A percentile compares a stretch with the other conserved stretches of the same genome.
Evolutionary conservation across 2,329 filamentous ascomycete genomes (phyloP).

Genomic region (Penicillium sp.): DNA sequence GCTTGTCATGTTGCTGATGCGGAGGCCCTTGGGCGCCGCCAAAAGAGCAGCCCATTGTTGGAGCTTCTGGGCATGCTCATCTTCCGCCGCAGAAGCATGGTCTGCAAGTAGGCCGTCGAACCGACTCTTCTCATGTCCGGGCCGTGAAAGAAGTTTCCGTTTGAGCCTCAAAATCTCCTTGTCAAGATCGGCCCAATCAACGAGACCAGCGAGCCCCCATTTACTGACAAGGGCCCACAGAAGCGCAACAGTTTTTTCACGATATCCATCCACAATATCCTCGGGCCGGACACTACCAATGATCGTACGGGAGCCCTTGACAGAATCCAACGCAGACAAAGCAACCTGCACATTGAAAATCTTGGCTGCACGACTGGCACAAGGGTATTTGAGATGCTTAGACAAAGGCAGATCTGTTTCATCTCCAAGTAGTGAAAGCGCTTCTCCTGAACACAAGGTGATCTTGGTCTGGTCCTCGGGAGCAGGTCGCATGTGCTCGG

Average conservation of each 20-base stretch:
- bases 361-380: constrained; percentile 55
- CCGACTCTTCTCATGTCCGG: constrained; percentile 19
- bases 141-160: constrained; percentile 20
- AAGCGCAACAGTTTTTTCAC: constrained; percentile 61
- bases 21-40: constrained; percentile 46
- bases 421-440: constrained; percentile 36
- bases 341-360: constrained; percentile 59
- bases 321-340: constrained; percentile 51
- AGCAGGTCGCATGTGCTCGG: constrained; percentile 28
- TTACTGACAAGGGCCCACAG: constrained; percentile 60
- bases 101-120: constrained; percentile 21
- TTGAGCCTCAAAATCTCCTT: constrained; percentile 51
- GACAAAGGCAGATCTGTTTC: constrained; percentile 51
- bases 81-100: constrained; percentile 21
- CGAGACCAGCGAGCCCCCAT: constrained; percentile 53
- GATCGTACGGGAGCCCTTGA: constrained; percentile 43
- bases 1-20: constrained; percentile 56
- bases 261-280: constrained; percentile 62
- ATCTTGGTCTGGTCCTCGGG: constrained; percentile 45
- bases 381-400: constrained; percentile 58
- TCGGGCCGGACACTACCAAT: constrained; percentile 50
- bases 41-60: constrained; percentile 56
- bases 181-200: constrained; percentile 55
- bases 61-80: constrained; percentile 46
- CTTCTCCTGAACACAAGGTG: constrained; percentile 46